These are phyloP conservation scores for Phytophthora chlamydospora DNA, from an alignment of 352 stramenopile genomes.

Conservation along the genomic window DNA sequence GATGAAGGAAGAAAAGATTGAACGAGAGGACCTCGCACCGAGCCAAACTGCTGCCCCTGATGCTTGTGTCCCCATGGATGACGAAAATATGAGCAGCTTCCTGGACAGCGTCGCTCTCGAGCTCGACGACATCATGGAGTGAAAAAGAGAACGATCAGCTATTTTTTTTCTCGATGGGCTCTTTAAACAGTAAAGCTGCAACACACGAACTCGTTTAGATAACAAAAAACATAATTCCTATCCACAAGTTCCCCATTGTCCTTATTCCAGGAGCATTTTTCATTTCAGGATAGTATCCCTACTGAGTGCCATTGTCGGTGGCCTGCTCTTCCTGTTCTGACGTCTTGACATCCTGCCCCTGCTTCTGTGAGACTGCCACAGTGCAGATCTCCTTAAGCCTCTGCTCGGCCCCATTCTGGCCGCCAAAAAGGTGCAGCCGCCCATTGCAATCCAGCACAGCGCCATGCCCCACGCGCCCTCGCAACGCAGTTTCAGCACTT, in stretches of 20 bases:
- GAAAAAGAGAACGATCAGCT: slow-evolving; percentile 10
- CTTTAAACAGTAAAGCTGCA: slow-evolving; percentile 17
- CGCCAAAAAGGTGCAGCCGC: slow-evolving; percentile 88
- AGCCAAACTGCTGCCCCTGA: slow-evolving; percentile 18
- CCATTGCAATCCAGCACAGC: slow-evolving; percentile 72
- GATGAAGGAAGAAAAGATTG: slow-evolving; percentile 31
- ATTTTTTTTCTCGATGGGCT: slow-evolving; percentile 9
- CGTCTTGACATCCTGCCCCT: slow-evolving; percentile 10
- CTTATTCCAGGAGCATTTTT: slow-evolving; percentile 10
- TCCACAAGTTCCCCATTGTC: slow-evolving; percentile 25
- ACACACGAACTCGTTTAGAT: slow-evolving; percentile 21
- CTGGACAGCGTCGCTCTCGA: slow-evolving; percentile 83
- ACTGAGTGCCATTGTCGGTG: background rate
- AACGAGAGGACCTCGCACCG: slow-evolving; percentile 27
- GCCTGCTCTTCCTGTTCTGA: slow-evolving; percentile 4
- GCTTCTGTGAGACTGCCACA: slow-evolving; percentile 42
- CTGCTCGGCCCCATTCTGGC: slow-evolving; percentile 78
- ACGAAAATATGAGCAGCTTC: slow-evolving; percentile 84
- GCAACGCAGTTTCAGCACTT: slow-evolving; percentile 13
- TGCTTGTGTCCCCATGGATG: slow-evolving; percentile 38
- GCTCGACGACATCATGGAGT: slow-evolving; percentile 80
- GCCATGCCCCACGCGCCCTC: slow-evolving; percentile 87
- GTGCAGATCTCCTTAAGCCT: slow-evolving; percentile 86
- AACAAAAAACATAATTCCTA: slow-evolving; percentile 18
- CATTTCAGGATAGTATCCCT: slow-evolving; percentile 1